Evolutionary conservation across 2,329 filamentous ascomycete genomes (phyloP).

Genomic region (Ophiostoma quercus): DNA sequence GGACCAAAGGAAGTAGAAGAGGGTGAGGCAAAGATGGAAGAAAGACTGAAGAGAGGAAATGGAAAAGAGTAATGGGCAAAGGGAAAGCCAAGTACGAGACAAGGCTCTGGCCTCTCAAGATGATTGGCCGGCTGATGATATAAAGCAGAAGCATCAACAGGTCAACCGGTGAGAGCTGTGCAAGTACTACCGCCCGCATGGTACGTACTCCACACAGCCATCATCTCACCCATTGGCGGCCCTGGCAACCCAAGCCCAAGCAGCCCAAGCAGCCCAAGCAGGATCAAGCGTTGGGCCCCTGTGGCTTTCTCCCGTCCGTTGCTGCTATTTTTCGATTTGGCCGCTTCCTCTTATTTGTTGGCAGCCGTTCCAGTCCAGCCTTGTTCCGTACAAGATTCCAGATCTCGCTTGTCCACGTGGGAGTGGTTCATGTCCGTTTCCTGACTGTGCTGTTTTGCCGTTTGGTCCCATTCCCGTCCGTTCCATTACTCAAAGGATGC

Average conservation of each 20-base stretch:
- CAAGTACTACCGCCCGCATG: neutral
- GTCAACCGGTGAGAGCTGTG: neutral
- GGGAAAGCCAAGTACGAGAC: neutral
- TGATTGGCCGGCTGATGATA: neutral
- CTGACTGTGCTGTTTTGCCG: neutral
- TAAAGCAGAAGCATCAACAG: neutral
- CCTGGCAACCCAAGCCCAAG: neutral
- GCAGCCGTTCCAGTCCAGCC: neutral
- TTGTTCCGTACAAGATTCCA: neutral
- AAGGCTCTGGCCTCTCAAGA: neutral
- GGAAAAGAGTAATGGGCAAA: neutral
- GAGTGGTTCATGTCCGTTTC: neutral
- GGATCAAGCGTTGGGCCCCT: neutral
- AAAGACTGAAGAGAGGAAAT: neutral
- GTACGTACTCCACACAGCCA: constrained; percentile 9
- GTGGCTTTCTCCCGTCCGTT: neutral
- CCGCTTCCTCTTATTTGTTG: neutral
- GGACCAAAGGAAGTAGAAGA: neutral
- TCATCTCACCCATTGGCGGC: neutral
- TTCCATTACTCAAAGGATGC: constrained; percentile 49
- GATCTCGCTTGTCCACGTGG: constrained; percentile 8
- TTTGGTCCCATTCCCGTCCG: neutral
- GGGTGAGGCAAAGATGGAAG: neutral
- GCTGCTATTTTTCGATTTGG: neutral
- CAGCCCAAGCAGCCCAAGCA: constrained; percentile 1